A percentile compares a stretch with the other conserved stretches of the same genome.
Evolutionary conservation across 306 rosid species (phyloP).

Genomic region (Acacia acuminata): DNA sequence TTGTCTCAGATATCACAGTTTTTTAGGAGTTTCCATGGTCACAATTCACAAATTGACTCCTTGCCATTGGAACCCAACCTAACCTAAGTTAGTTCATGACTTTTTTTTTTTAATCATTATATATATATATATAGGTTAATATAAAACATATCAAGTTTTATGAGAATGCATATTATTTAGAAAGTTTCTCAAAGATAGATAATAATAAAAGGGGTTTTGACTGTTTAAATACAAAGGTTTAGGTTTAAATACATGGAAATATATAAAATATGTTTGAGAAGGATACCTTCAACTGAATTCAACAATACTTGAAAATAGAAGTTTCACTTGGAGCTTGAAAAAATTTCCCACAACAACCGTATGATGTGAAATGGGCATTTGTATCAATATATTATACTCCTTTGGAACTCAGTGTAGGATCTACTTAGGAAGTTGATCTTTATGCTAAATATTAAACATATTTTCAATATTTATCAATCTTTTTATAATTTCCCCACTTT

Average conservation of each 20-base stretch:
- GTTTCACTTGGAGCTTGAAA: background rate
- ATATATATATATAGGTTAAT: background rate
- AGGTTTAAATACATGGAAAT: no score
- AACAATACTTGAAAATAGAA: no score
- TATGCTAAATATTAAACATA: no score
- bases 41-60: background rate
- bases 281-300: no score
- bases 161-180: no score
- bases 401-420: accelerated
- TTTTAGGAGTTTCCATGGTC: background rate
- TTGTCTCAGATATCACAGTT: background rate
- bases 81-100: background rate
- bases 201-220: no score
- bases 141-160: no score
- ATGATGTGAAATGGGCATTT: background rate
- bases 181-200: no score
- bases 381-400: background rate
- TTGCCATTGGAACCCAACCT: background rate
- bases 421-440: no score
- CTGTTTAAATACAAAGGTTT: background rate
- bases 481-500: no score
- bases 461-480: no score
- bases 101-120: background rate
- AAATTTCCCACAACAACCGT: background rate
- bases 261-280: no score